Evolutionary conservation across 257 asterid species (phyloP).

Genomic region (Fraxinus cuspidata): DNA sequence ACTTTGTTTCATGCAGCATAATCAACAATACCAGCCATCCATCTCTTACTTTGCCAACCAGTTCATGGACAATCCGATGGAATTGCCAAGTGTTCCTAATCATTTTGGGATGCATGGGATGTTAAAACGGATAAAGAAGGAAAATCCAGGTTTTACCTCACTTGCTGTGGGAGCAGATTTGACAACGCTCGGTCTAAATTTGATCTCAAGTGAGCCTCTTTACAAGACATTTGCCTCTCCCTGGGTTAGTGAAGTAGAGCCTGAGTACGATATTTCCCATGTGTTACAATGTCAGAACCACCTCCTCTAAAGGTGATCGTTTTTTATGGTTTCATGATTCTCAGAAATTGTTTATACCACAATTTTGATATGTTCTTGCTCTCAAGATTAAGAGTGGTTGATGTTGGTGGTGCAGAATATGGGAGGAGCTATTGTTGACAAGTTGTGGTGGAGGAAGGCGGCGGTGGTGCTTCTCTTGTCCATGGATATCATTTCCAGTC

Average conservation of each 20-base stretch:
- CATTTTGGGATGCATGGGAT: not conserved
- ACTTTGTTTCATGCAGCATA: slow-evolving; percentile 9
- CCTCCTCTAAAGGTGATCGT: slow-evolving; percentile 59
- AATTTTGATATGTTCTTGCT: too few species aligned
- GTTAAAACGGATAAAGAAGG: not conserved
- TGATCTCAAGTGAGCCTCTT: not conserved
- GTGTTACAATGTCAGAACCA: slow-evolving; percentile 69
- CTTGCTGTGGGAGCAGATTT: not conserved
- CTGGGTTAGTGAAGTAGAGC: not conserved
- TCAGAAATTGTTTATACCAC: slow-evolving; percentile 4
- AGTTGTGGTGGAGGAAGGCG: too few species aligned
- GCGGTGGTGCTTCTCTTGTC: too few species aligned
- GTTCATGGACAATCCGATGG: too few species aligned
- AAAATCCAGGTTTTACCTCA: not conserved
- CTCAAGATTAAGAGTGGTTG: too few species aligned
- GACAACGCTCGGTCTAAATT: not conserved
- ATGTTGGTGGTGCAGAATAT: too few species aligned
- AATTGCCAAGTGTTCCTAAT: too few species aligned
- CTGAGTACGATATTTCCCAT: not conserved
- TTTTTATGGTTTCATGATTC: slow-evolving; percentile 6
- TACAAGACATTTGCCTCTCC: not conserved
- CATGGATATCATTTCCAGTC: too few species aligned
- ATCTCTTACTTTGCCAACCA: too few species aligned
- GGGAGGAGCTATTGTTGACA: too few species aligned
- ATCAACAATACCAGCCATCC: too few species aligned